These are phyloP conservation scores for Retiboletus fuscus DNA, from an alignment of 1,284 basidiomycete species.

Conservation along the genomic window DNA sequence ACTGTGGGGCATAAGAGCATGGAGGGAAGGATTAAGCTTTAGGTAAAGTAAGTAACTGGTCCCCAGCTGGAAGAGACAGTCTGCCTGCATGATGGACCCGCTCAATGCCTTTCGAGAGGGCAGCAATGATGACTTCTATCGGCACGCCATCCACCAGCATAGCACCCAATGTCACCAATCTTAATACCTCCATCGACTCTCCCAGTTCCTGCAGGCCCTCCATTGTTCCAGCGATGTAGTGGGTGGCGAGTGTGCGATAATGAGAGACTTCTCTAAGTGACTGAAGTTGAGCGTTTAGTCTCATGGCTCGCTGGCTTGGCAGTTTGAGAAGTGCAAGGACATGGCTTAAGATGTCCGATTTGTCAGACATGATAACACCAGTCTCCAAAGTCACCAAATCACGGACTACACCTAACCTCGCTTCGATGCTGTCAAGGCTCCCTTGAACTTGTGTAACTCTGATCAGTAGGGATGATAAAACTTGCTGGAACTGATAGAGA, in stretches of 20 bases:
- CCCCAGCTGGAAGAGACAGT: not conserved
- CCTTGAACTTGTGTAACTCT: conserved; percentile 5
- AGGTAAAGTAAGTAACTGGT: not conserved
- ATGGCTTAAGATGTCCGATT: conserved; percentile 2
- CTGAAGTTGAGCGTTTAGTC: conserved; percentile 4
- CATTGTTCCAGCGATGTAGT: too few species aligned
- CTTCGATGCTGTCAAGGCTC: conserved; percentile 5
- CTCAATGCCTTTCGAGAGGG: conserved; percentile 5
- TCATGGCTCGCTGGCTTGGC: not conserved
- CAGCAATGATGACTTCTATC: not conserved
- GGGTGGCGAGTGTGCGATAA: too few species aligned
- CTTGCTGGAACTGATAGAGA: conserved; percentile 3
- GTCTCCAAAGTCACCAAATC: conserved; percentile 2
- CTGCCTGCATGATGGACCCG: conserved; percentile 2
- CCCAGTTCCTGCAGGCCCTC: too few species aligned
- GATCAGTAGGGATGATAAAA: conserved; percentile 3
- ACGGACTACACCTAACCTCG: not conserved
- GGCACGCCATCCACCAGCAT: not conserved
- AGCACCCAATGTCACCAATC: too few species aligned
- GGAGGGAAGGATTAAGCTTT: too few species aligned
- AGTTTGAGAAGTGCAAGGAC: conserved; percentile 1
- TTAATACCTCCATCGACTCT: too few species aligned
- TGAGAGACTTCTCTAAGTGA: not conserved
- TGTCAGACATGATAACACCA: conserved; percentile 3
- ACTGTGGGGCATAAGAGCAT: too few species aligned